phyloP scores from a whole-genome alignment of 2,329 filamentous ascomycete species.

The Cylindrodendrum hubeiense region DNA sequence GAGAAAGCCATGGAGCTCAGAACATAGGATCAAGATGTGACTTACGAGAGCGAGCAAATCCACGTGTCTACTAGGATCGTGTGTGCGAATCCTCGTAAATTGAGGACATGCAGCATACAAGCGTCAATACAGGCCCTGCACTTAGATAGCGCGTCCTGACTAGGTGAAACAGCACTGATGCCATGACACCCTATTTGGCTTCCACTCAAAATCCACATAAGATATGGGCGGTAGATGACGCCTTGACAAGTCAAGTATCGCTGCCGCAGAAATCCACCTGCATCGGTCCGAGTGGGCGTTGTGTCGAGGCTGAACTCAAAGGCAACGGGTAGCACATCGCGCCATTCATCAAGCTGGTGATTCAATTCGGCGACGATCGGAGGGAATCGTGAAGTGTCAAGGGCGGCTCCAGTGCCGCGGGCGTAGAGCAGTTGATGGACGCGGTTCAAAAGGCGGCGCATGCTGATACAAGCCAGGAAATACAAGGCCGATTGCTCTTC shows the following conservation, averaged over 20 bases:
- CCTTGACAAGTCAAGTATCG: slow-evolving; percentile 64
- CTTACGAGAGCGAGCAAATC: slow-evolving; percentile 67
- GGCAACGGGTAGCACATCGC: slow-evolving; percentile 57
- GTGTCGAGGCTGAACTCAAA: slow-evolving; percentile 56
- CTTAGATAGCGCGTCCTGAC: slow-evolving; percentile 52
- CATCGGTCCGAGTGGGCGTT: slow-evolving; percentile 50
- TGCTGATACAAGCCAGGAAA: slow-evolving; percentile 66
- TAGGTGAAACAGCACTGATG: slow-evolving; percentile 41
- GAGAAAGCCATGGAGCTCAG: not conserved
- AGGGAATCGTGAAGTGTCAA: slow-evolving; percentile 59
- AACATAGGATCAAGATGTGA: slow-evolving; percentile 4
- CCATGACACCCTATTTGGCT: slow-evolving; percentile 42
- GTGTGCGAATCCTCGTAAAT: slow-evolving; percentile 60
- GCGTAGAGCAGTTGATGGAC: slow-evolving; percentile 64
- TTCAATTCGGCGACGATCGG: slow-evolving; percentile 61
- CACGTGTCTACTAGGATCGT: slow-evolving; percentile 66
- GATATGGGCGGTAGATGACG: slow-evolving; percentile 65
- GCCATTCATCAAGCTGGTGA: slow-evolving; percentile 63
- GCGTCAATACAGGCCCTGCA: slow-evolving; percentile 61
- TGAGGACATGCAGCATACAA: slow-evolving; percentile 61
- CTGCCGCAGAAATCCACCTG: slow-evolving; percentile 62
- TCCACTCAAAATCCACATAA: slow-evolving; percentile 62
- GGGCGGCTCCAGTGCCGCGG: slow-evolving; percentile 56
- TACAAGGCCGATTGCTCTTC: slow-evolving; percentile 64
- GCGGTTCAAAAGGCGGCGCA: slow-evolving; percentile 61